Base-by-base conservation (phyloP, 169 alveolate species). In the Babesia ovis region DNA sequence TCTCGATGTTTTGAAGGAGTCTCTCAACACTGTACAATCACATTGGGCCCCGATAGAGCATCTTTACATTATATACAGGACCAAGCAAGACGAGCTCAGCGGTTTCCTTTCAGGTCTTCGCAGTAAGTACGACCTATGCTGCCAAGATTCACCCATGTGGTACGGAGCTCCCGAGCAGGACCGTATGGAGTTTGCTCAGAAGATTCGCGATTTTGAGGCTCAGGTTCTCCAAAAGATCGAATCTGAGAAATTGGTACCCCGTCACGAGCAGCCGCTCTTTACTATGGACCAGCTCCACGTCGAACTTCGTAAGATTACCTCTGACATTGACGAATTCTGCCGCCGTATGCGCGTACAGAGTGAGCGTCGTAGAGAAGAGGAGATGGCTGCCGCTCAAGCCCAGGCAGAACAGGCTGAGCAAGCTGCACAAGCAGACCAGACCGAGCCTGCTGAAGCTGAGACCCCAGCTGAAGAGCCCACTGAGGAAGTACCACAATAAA, bases 251-350 rank as follows among this genome's bases (percentile, higher is more conserved):
- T 23, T n/a, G 16, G 23, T 22, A 29, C 79, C 87, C 2, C 67
- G 67, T 27, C 59, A 79, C 64, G 45, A 20, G 23, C 53, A 71
- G 50, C 87, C 87, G n/a, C 71, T 68, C 14, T 79, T 67, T 71
- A 79, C 87, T n/a, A 79, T 79, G 87, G 84, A 57, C 32, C 90
- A 86, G 59, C 67, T 83, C 27, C 85, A 79, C 41, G 32, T 57
- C 50, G 71, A 86, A 27, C 41, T 66, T 31, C 68, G 59, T 32
- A 42, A 70, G 61, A 55, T 83, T 12, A 85, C 60, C 48, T 55
- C 81, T 11, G 91, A 86, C 8, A 66, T 86, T 16, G 85, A 83
- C 27, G 69, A 84, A 25, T 69, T 86, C 37, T 69, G 80, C 37
- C 86, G 82, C 61, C 61, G 81, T 12, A 83, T 75, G 77, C 74